Base-by-base conservation (phyloP, 164 flowering plant species). In the Sedum album region DNA sequence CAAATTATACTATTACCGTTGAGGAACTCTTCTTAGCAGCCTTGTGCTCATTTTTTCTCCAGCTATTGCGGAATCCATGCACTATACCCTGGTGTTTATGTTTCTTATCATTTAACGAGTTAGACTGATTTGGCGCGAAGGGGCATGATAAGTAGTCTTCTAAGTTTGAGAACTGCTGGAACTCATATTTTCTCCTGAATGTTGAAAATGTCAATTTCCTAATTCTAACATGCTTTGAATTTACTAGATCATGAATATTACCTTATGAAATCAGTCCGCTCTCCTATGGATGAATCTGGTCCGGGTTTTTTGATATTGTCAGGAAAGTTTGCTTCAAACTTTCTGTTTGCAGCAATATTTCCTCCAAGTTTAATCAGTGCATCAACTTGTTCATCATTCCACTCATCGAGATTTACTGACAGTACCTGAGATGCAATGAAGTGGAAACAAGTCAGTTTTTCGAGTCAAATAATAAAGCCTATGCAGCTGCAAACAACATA, bases 341-440 rank as follows among this genome's bases (percentile, higher is more conserved):
- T 91, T 75, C 67, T 67, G 81, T 94, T 94, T 66, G 71, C 88
- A 2, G 64, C 78, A 13, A 28, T 46, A 69, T 94, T 94, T 69
- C 98, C 98, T 20, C 98, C 98, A 81, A 82, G 33, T 1, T 77
- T 82, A 48, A 61, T 73, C 70, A 94, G 74, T 33, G 71, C 21
- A 70, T 88, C 88, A 68, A 94, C 98, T 80, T 91, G 86, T 67
- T 88, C 92, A 68, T 88, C 85, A 68, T 89, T 83, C 98, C 98
- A 94, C 26, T 91, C 95, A 78, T 94, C 98, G 70, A 94, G 80
- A 76, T 91, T 94, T 76, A 86, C 85, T n/a, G 98, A 94, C 8
- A 89, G 74, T 65, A 94, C 89, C 98, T 94, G 83, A 63, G 17
- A 48, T 20, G 21, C 20, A 20, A 6, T 39, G 21, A n/a, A n/a